phyloP scores from a whole-genome alignment of 2,329 filamentous ascomycete genomes.

The Septoria petroselini region DNA sequence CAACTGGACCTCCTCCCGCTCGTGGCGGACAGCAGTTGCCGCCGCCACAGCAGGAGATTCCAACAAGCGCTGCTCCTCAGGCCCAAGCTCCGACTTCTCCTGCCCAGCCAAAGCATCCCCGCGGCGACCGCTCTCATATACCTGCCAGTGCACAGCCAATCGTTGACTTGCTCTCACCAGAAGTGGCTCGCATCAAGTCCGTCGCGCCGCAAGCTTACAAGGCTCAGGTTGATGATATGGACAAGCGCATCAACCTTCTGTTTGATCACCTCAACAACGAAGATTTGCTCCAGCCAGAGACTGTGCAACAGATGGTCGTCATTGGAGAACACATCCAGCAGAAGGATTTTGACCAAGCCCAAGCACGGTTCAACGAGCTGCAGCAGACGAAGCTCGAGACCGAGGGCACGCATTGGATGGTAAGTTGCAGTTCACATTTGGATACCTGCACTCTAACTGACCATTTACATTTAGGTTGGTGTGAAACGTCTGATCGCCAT shows the following conservation, averaged over 20 bases:
- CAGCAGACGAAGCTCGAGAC: slow-evolving; percentile 48
- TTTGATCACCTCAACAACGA: slow-evolving; percentile 98
- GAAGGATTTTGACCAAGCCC: slow-evolving; percentile 47
- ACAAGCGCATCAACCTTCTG: slow-evolving; percentile 84
- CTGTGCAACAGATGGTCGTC: slow-evolving; percentile 63
- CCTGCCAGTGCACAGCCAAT: slow-evolving; percentile 71
- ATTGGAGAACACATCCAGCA: slow-evolving; percentile 46
- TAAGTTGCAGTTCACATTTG: slow-evolving; percentile 35
- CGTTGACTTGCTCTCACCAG: slow-evolving; percentile 73
- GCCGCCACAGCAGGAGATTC: slow-evolving; percentile 19
- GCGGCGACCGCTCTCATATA: slow-evolving; percentile 85
- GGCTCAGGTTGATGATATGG: slow-evolving; percentile 85
- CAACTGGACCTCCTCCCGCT: slow-evolving; percentile 35
- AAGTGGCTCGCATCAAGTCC: slow-evolving; percentile 84
- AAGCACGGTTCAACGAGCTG: slow-evolving; percentile 45
- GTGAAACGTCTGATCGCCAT: slow-evolving; percentile 43
- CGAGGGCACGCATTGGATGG: slow-evolving; percentile 53
- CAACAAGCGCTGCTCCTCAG: slow-evolving; percentile 11
- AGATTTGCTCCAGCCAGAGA: slow-evolving; percentile 79
- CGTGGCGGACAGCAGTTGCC: slow-evolving; percentile 18
- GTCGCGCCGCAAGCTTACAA: slow-evolving; percentile 85
- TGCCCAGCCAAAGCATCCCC: slow-evolving; percentile 44
- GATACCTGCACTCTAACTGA: slow-evolving; percentile 4
- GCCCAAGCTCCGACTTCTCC: slow-evolving; percentile 16
- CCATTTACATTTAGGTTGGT: slow-evolving; percentile 32